A percentile compares a stretch with the other conserved stretches of the same genome.
phyloP scores from a whole-genome alignment of 1,284 basidiomycete species.

The Leccinum insigne region DNA sequence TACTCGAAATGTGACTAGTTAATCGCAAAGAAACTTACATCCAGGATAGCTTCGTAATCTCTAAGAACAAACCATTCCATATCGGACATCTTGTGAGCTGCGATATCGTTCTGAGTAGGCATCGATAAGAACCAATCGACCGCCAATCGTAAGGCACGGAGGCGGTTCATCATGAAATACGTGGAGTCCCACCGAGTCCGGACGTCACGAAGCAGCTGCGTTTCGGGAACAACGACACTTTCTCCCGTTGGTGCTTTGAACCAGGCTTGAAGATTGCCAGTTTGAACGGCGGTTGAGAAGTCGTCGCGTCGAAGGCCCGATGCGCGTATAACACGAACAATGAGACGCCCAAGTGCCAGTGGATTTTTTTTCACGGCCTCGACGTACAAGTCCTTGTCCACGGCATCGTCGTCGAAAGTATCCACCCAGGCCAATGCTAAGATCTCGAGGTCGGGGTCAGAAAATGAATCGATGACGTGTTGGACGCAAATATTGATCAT shows the following conservation, averaged over 20 bases:
- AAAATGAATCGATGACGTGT: background rate
- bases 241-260: background rate
- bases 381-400: background rate
- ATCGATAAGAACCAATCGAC: too few relatives aligned
- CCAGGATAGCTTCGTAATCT: too few relatives aligned
- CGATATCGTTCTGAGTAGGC: too few relatives aligned
- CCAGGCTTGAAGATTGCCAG: background rate
- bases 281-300: background rate
- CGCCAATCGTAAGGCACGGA: too few relatives aligned
- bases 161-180: background rate
- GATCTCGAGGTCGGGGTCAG: background rate
- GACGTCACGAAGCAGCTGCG: background rate
- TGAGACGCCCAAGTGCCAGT: too few relatives aligned
- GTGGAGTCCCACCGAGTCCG: background rate
- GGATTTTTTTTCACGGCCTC: too few relatives aligned
- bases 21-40: too few relatives aligned
- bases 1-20: too few relatives aligned
- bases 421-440: background rate
- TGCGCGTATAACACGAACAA: background rate
- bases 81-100: too few relatives aligned
- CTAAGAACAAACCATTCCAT: too few relatives aligned
- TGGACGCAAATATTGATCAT: background rate
- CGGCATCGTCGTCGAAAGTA: background rate
- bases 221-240: background rate
- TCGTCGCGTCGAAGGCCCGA: background rate